Conservation (phyloP, 768 basidiomycete species). For the Lactifluus volemus region DNA sequence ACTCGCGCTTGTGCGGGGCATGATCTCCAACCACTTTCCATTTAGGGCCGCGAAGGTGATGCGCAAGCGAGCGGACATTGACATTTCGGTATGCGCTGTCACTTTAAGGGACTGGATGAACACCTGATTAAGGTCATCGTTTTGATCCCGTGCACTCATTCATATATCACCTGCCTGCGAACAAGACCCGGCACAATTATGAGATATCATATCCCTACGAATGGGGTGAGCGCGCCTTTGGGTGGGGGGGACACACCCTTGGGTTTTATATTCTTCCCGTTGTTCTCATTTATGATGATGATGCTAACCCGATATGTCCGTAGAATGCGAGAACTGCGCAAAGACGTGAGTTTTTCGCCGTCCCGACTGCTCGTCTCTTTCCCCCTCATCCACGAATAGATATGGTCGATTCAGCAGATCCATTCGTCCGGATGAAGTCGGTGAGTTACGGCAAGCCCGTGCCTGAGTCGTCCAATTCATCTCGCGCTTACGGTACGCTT, state of each 20-base stretch:
- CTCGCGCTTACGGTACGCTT: background rate
- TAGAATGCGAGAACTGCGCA: conserved; percentile 56
- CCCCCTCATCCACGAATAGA: conserved; percentile 27
- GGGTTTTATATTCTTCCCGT: background rate
- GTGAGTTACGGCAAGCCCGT: conserved; percentile 32
- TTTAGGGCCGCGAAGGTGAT: conserved; percentile 66
- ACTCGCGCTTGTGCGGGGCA: background rate
- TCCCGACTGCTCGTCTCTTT: background rate
- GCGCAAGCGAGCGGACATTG: conserved; percentile 55
- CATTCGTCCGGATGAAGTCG: conserved; percentile 53
- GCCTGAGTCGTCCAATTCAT: background rate
- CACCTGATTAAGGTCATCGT: background rate
- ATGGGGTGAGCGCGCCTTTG: conserved; percentile 48
- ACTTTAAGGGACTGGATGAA: conserved; percentile 10
- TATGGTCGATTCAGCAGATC: conserved; percentile 72
- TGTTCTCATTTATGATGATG: background rate
- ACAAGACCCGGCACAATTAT: conserved; percentile 58
- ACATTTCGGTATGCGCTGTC: conserved; percentile 45
- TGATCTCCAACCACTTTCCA: background rate
- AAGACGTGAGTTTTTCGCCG: conserved; percentile 40
- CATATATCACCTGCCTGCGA: background rate
- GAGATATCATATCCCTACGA: conserved; percentile 64
- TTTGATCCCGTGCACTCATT: background rate
- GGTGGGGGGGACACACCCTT: background rate
- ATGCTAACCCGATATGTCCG: conserved; percentile 12